Conservation (phyloP, 495 filamentous ascomycete species). For the Neurospora hispaniola region DNA sequence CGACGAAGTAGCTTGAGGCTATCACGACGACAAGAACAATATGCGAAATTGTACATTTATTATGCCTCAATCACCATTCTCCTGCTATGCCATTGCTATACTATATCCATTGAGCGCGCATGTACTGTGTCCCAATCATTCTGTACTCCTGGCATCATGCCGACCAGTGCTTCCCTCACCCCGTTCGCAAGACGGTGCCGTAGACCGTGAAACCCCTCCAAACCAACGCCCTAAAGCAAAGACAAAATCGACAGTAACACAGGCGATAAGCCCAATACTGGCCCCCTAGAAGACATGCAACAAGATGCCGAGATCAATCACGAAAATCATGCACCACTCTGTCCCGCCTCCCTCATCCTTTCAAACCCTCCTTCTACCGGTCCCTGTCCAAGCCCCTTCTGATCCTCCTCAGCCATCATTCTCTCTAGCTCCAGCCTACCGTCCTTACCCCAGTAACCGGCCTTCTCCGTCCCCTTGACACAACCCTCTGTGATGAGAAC, state of each 20-base stretch:
- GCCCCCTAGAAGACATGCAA: not conserved
- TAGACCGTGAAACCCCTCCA: not conserved
- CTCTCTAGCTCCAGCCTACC: constrained; percentile 43
- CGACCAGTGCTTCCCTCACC: not conserved
- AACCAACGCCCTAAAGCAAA: not conserved
- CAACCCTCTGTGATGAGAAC: constrained; percentile 71
- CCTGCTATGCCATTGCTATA: not conserved
- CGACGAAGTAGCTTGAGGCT: not conserved
- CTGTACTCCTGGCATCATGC: not conserved
- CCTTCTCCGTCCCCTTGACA: constrained; percentile 50
- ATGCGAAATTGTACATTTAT: not conserved
- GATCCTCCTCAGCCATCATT: constrained; percentile 43
- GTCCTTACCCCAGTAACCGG: constrained; percentile 40
- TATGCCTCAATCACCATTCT: not conserved
- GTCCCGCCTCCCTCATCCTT: constrained; percentile 31
- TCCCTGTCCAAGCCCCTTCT: constrained; percentile 11
- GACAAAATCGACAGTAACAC: not conserved
- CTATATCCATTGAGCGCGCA: not conserved
- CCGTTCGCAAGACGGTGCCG: not conserved
- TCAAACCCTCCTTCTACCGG: constrained; percentile 20
- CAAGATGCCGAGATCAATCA: not conserved
- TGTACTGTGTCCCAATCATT: not conserved
- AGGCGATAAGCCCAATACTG: not conserved
- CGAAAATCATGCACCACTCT: constrained; percentile 29
- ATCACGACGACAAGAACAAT: not conserved